Conservation (phyloP, 768 basidiomycete genomes). For the Tremella fuciformis region DNA sequence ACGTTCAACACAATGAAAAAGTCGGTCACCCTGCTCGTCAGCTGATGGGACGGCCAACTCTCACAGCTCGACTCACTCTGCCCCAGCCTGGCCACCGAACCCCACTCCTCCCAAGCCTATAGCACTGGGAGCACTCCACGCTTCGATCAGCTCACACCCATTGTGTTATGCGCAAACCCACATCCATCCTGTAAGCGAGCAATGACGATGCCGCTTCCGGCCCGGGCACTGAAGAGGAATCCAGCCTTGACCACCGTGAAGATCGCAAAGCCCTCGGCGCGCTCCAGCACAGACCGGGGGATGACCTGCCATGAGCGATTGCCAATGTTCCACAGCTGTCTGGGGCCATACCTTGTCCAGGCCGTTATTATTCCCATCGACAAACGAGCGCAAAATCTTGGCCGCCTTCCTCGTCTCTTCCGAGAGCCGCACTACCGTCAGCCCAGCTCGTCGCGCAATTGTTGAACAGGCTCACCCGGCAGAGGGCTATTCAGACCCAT, state of each 20-base stretch:
- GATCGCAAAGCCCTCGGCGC: slow-evolving; percentile 71
- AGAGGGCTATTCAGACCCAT: slow-evolving; percentile 4
- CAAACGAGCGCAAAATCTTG: slow-evolving; percentile 65
- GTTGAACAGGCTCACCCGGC: not conserved
- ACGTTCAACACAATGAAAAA: slow-evolving; percentile 82
- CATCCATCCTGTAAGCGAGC: slow-evolving; percentile 76
- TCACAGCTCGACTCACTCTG: slow-evolving; percentile 44
- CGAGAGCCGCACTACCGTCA: slow-evolving; percentile 57
- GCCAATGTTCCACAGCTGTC: not conserved
- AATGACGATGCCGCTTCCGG: slow-evolving; percentile 83
- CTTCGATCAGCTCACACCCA: slow-evolving; percentile 52
- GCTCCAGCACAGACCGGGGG: slow-evolving; percentile 59
- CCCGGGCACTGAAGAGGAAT: slow-evolving; percentile 70
- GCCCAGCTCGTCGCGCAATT: not conserved
- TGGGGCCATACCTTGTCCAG: slow-evolving; percentile 64
- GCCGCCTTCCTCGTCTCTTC: slow-evolving; percentile 86
- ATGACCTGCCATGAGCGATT: slow-evolving; percentile 55
- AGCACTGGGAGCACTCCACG: slow-evolving; percentile 91
- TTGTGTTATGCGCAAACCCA: slow-evolving; percentile 54
- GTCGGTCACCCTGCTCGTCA: slow-evolving; percentile 64
- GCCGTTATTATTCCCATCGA: slow-evolving; percentile 74
- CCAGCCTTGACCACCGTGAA: slow-evolving; percentile 55
- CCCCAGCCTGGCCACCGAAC: slow-evolving; percentile 64
- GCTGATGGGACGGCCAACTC: slow-evolving; percentile 51
- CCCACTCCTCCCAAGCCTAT: slow-evolving; percentile 91